Conservation (phyloP, 176 grass and related monocot species). For the Rhynchospora tenuis region DNA sequence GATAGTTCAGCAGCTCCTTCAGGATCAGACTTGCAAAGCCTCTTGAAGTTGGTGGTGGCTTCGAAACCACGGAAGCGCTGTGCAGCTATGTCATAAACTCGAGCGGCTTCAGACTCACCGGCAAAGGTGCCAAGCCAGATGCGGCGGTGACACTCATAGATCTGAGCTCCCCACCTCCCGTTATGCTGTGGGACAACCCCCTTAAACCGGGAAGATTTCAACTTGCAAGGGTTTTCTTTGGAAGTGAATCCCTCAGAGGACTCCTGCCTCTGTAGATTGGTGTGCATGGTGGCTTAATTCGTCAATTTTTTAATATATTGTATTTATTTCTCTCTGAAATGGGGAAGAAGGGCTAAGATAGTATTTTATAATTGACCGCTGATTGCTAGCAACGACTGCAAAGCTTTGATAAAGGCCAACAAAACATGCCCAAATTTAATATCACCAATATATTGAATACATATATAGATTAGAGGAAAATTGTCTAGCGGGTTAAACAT, state of each 20-base stretch:
- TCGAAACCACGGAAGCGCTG: constrained; percentile 75
- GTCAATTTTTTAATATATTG: background rate
- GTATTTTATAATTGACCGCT: background rate
- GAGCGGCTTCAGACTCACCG: constrained; percentile 41
- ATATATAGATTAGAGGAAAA: background rate
- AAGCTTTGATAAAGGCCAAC: background rate
- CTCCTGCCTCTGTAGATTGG: background rate
- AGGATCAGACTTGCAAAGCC: background rate
- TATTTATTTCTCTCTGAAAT: background rate
- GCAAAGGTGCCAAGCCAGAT: constrained; percentile 93
- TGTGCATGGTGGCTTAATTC: background rate
- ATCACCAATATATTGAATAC: background rate
- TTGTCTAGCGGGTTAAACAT: background rate
- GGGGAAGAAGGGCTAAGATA: background rate
- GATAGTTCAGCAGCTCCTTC: constrained; percentile 25
- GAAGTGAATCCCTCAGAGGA: background rate
- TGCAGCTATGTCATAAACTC: constrained; percentile 74
- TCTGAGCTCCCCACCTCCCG: constrained; percentile 91
- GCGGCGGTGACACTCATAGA: constrained; percentile 86
- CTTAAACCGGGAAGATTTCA: constrained; percentile 61
- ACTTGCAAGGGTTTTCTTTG: constrained; percentile 10
- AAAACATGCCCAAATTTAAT: background rate
- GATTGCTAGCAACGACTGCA: background rate
- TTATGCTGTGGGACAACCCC: constrained; percentile 93
- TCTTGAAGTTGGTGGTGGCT: constrained; percentile 55